Base-by-base conservation (phyloP, 1,284 basidiomycete genomes). In the Thelephora terrestris region DNA sequence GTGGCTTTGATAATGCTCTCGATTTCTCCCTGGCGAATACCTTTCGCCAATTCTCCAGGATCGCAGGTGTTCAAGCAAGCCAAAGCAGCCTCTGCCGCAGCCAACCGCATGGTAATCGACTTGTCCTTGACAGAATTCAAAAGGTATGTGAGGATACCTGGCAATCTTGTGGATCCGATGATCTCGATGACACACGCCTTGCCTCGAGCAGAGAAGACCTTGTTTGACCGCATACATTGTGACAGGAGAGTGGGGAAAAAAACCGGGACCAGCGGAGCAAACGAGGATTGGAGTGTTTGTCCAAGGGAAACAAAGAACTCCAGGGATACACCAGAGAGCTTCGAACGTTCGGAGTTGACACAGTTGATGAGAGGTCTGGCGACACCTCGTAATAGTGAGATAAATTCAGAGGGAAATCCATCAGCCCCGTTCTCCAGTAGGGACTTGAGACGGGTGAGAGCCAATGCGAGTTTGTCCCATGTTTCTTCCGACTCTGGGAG, bases 401-500 rank as follows among this genome's bases (percentile, higher is more conserved):
- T 65, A 50, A 88, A 67, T 38, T 84, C 78, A 3, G 69, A 54
- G 21, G 79, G 70, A 47, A 74, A 76, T 27, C 78, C 73, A 51
- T 70, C 72, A 16, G 72, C 79, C 32, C 77, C 79, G 47, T 76
- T 73, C 37, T 73, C 69, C 53, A 76, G 77, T n/a, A 85, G 64
- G n/a, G 66, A 65, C 9, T 70, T 70, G 36, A 91, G 66, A 7
- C 70, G 64, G 27, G 63, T 58, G 36, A 91, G 61, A 5, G 73
- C 73, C 40, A 74, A 70, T 6, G 74, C 65, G 36, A 92, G 86
- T n/a, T 67, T 70, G 48, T 91, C 85, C 89, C 89, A 92, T 3
- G 78, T 80, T 36, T 92, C 86, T 61, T 92, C 90, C 2, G 83
- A 81, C 65, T 92, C 89, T 27, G 71, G 60, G n/a, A 78, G 65